Percentiles rank a stretch among this genome's conserved stretches.
These are phyloP conservation scores for Nemania sp. DNA, from an alignment of 2,329 filamentous ascomycete genomes.

Conservation along the genomic window DNA sequence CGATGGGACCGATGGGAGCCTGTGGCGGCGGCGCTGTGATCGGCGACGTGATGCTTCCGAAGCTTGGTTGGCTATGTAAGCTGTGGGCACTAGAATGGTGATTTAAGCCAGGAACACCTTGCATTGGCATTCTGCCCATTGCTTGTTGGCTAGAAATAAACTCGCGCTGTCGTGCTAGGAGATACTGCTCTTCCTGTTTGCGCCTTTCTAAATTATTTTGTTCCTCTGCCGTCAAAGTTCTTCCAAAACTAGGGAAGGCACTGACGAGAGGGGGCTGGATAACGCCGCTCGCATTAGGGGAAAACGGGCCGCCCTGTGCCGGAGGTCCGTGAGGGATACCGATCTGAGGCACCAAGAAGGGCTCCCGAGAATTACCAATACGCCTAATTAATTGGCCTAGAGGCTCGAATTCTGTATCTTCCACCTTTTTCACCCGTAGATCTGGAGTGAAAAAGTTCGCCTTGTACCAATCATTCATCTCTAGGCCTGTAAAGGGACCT, in stretches of 20 bases:
- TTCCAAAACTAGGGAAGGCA: constrained; percentile 95
- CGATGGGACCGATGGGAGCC: constrained; percentile 68
- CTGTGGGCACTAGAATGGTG: constrained; percentile 97
- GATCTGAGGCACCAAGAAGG: constrained; percentile 97
- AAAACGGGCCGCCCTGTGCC: constrained; percentile 62
- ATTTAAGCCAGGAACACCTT: constrained; percentile 72
- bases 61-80: constrained; percentile 96
- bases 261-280: constrained; percentile 90
- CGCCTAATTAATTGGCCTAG: constrained; percentile 93
- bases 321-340: constrained; percentile 90
- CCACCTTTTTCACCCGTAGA: constrained; percentile 91
- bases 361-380: constrained; percentile 96
- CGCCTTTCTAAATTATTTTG: constrained; percentile 96
- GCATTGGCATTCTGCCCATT: constrained; percentile 78
- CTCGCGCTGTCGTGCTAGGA: constrained; percentile 96
- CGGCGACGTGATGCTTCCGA: constrained; percentile 93
- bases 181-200: constrained; percentile 97
- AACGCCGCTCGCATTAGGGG: constrained; percentile 64
- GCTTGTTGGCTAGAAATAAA: constrained; percentile 88
- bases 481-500: constrained; percentile 93
- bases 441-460: constrained; percentile 97
- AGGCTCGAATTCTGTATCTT: constrained; percentile 94
- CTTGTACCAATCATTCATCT: constrained; percentile 99
- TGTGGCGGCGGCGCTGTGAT: constrained; percentile 68
- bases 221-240: constrained; percentile 95